These are phyloP conservation scores for Plasmodium fragile DNA, from an alignment of 169 alveolate species.

Conservation along the genomic window DNA sequence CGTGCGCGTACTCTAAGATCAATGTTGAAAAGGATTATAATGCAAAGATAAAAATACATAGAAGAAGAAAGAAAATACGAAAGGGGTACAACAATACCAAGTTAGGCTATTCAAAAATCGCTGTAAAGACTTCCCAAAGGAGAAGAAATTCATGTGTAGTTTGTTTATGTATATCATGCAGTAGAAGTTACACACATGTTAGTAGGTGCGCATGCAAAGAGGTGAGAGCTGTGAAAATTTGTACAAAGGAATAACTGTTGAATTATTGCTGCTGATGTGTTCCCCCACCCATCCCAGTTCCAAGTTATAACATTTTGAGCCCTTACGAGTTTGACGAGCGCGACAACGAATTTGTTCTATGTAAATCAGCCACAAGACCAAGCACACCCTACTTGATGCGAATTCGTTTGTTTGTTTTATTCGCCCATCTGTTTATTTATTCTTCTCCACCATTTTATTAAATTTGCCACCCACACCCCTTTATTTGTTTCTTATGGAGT, in stretches of 20 bases:
- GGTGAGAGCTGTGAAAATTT: background rate
- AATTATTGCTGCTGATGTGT: background rate
- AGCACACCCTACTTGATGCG: background rate
- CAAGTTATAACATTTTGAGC: background rate
- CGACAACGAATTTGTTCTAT: background rate
- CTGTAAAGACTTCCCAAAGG: background rate
- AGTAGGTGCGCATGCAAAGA: background rate
- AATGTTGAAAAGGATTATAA: background rate
- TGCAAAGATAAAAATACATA: background rate
- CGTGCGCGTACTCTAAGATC: background rate
- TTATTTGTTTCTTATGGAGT: constrained; percentile 5
- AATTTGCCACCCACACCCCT: background rate
- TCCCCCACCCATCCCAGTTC: background rate
- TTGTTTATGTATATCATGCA: background rate
- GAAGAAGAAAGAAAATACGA: background rate
- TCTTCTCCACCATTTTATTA: background rate
- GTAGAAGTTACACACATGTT: background rate
- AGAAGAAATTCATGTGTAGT: background rate
- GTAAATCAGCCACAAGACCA: background rate
- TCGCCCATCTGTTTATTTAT: background rate
- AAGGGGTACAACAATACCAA: background rate
- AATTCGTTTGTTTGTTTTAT: background rate
- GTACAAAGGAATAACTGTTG: background rate
- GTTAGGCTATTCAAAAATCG: background rate
- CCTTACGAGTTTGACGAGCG: background rate